phyloP scores from a whole-genome alignment of 306 rosid genomes.

The Adenanthera pavonina region DNA sequence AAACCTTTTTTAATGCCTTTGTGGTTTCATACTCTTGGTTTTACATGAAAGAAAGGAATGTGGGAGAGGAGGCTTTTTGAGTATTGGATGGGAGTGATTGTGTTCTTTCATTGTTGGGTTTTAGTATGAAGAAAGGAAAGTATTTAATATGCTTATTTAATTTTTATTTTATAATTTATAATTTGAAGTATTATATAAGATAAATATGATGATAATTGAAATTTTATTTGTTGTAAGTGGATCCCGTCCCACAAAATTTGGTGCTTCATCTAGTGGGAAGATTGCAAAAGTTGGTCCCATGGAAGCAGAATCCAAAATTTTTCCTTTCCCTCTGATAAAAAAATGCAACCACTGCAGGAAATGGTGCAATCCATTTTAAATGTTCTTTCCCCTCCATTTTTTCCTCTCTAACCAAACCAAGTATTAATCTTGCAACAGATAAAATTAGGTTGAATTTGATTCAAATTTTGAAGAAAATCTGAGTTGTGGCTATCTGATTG shows the following conservation, averaged over 20 bases:
- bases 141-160: not conserved
- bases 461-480: not conserved
- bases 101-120: conserved; percentile 24
- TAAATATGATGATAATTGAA: conserved; percentile 9
- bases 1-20: not conserved
- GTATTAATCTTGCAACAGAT: not conserved
- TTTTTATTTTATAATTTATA: conserved; percentile 2
- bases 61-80: not conserved
- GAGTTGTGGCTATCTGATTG: not conserved
- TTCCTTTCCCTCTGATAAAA: not conserved
- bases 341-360: not conserved
- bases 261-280: conserved; percentile 11
- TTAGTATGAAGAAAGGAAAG: not conserved
- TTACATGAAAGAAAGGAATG: not conserved
- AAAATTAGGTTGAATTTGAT: not conserved
- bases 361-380: conserved; percentile 16
- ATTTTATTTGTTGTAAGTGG: conserved; percentile 16
- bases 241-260: conserved; percentile 4
- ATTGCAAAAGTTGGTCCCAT: conserved; percentile 11
- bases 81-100: not conserved
- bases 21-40: not conserved
- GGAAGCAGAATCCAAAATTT: not conserved
- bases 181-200: not conserved
- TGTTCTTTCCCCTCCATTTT: not conserved
- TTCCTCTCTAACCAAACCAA: not conserved